Evolutionary conservation across 225 moss, liverwort and hornwort species (phyloP).

Genomic region (Anthoceros angustus): DNA sequence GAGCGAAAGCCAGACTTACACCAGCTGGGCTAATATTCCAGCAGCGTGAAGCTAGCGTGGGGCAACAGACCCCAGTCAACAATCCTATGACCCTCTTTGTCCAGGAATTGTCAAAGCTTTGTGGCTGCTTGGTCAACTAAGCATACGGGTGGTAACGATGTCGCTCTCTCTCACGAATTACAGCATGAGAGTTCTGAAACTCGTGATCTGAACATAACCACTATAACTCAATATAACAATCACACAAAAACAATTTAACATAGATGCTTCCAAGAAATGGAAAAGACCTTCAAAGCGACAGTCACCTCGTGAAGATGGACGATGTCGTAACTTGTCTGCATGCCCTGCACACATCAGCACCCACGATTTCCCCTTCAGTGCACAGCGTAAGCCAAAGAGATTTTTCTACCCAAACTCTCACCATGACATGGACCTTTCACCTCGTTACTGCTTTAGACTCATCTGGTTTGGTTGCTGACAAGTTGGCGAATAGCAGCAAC

Average conservation of each 20-base stretch:
- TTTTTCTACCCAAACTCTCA: too few species aligned
- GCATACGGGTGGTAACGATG: slow-evolving; percentile 75
- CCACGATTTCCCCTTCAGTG: too few species aligned
- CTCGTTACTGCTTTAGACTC: too few species aligned
- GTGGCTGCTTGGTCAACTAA: slow-evolving; percentile 29
- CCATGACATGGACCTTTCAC: too few species aligned
- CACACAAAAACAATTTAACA: neutral
- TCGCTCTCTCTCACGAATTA: slow-evolving; percentile 42
- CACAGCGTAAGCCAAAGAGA: too few species aligned
- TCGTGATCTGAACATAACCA: slow-evolving; percentile 40
- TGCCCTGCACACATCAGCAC: slow-evolving; percentile 29
- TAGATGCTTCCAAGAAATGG: neutral
- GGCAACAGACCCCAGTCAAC: slow-evolving; percentile 46
- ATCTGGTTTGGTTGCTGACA: too few species aligned
- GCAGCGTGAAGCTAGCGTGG: slow-evolving; percentile 35
- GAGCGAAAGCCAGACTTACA: slow-evolving; percentile 37
- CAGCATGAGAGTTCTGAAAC: slow-evolving; percentile 25
- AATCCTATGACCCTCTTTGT: slow-evolving; percentile 27
- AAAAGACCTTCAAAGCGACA: slow-evolving; percentile 8
- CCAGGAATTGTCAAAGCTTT: slow-evolving; percentile 32
- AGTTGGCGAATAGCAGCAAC: neutral
- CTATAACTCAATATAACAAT: neutral
- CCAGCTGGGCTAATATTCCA: slow-evolving; percentile 44
- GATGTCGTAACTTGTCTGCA: slow-evolving; percentile 56
- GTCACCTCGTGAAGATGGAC: slow-evolving; percentile 51